Base-by-base conservation (phyloP, 345 rosid species). In the Sapria himalayana region DNA sequence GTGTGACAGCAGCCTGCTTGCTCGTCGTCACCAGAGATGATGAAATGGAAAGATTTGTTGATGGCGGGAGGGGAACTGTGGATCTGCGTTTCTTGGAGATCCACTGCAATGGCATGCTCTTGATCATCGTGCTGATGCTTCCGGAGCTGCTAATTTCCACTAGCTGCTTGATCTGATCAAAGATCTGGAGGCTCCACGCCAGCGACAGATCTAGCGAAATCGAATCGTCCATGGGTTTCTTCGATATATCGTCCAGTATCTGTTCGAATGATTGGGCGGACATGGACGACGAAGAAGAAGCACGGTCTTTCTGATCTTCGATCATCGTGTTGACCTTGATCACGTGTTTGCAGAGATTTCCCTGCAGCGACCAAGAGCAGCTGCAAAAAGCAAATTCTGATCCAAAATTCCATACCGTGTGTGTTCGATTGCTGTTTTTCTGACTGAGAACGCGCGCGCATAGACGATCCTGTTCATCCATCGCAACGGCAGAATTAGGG, bases 311-410 rank as follows among this genome's bases (percentile, higher is more conserved):
- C n/a, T n/a, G n/a, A 45, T 59, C 62, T 57, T 65, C 73, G 24
- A 80, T 70, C 0, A 72, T 58, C 67, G 71, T 63, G 40, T 82
- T 82, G 29, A 76, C 94, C 67, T 82, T 82, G 25, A 79, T 59
- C 58, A 82, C 75, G 56, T 89, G 98, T 58, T 89, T 89, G 81
- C 98, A 89, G 35, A 89, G 55, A 58, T 82, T 82, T 37, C 93
- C 98, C 52, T 71, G 97, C 66, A 74, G 50, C 18, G 97, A 81
- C 94, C 97, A 86, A 10, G 76, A 40, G 34, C 85, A 86, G 48
- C 82, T 91, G 31, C 94, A 82, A 50, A 79, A 74, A 4, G 85
- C 85, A 59, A 82, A 89, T 39, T 82, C 93, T 0, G 98, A 79
- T 33, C 94, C 81, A n/a, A 93, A 85, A 48, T 89, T 89, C 94